Percentiles rank a stretch among this genome's conserved stretches.
Conservation (phyloP, 768 basidiomycete species). For the Suillus discolor region DNA sequence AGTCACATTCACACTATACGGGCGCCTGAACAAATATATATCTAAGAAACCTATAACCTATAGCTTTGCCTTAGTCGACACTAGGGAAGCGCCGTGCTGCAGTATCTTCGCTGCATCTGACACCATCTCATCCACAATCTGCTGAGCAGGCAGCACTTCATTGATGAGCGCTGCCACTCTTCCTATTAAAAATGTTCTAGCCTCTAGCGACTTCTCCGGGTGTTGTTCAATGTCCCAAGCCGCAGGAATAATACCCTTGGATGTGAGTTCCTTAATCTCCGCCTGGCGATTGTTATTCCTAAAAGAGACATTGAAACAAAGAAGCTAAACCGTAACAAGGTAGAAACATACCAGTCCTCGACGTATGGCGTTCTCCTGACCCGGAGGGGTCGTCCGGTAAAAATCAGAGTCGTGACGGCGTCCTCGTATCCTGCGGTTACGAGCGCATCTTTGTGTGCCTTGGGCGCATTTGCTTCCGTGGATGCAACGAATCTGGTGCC, state of each 20-base stretch:
- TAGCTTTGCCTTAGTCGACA: conserved; percentile 53
- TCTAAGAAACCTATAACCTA: conserved; percentile 23
- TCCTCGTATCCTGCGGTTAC: conserved; percentile 76
- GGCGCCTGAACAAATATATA: background rate
- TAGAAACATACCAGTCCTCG: conserved; percentile 66
- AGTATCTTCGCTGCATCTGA: conserved; percentile 54
- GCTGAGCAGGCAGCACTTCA: conserved; percentile 80
- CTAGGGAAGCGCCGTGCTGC: conserved; percentile 39
- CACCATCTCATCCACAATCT: conserved; percentile 83
- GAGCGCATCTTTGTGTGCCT: conserved; percentile 81
- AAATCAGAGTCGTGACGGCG: conserved; percentile 83
- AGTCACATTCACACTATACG: background rate
- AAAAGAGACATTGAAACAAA: background rate
- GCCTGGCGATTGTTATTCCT: conserved; percentile 78
- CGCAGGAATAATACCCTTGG: conserved; percentile 81
- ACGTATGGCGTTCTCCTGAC: conserved; percentile 86
- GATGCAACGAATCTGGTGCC: conserved; percentile 88
- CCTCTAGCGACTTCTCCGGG: conserved; percentile 74
- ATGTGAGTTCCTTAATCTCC: conserved; percentile 83
- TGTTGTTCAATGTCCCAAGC: conserved; percentile 73
- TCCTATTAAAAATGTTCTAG: conserved; percentile 82
- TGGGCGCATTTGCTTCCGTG: conserved; percentile 79
- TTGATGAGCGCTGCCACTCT: conserved; percentile 73
- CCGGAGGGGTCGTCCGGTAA: conserved; percentile 86
- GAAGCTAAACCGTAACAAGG: background rate